Evolutionary conservation across 148 eudicot species (phyloP).

Genomic region (Dysphania ambrosioides): DNA sequence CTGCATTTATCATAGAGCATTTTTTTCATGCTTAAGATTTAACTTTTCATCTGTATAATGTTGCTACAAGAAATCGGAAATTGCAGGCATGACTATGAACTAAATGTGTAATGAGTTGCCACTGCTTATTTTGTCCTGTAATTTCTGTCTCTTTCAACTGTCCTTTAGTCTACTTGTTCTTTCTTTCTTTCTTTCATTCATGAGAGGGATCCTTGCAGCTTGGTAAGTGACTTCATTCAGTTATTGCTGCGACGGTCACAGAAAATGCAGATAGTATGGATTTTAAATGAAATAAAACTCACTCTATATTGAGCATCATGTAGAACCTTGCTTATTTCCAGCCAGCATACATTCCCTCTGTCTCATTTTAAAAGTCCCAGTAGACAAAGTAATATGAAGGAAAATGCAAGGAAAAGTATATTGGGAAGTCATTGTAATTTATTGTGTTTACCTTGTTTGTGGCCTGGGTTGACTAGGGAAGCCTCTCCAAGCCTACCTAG

Average conservation of each 20-base stretch:
- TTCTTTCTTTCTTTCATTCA: background rate
- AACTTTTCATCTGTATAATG: background rate
- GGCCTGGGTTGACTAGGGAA: too few relatives aligned
- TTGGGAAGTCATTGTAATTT: too few relatives aligned
- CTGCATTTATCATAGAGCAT: background rate
- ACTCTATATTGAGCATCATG: too few relatives aligned
- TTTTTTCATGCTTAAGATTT: background rate
- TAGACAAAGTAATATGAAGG: background rate
- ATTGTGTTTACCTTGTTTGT: background rate
- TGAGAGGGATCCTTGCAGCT: background rate
- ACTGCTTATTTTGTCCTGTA: background rate
- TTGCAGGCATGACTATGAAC: background rate
- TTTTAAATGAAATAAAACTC: too few relatives aligned
- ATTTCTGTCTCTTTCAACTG: background rate
- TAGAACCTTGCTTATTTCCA: too few relatives aligned
- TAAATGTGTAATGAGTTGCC: background rate
- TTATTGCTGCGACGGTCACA: too few relatives aligned
- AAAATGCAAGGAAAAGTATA: background rate
- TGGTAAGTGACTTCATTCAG: too few relatives aligned
- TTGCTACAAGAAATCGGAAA: background rate
- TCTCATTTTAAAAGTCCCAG: too few relatives aligned
- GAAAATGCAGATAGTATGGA: too few relatives aligned
- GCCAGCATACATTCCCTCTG: too few relatives aligned
- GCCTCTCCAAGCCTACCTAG: too few relatives aligned
- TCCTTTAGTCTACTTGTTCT: background rate